A percentile compares a stretch with the other conserved stretches of the same genome.
phyloP scores from a whole-genome alignment of 2,329 filamentous ascomycete genomes.

The Aphanoascus verrucosus region DNA sequence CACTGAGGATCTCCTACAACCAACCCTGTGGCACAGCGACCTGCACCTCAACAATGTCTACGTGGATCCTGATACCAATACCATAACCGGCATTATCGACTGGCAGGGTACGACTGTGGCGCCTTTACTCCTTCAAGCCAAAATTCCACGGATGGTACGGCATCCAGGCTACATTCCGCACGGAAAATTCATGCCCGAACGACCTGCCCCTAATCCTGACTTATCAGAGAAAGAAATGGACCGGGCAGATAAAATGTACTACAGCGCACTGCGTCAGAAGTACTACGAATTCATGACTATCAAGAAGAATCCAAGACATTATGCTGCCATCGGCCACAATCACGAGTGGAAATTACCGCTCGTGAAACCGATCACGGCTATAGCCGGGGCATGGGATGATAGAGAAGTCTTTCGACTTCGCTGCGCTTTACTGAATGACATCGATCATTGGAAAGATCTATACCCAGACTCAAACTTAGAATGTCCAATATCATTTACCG shows the following conservation, averaged over 20 bases:
- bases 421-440: not conserved
- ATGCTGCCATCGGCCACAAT: constrained; percentile 3
- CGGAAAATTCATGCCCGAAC: constrained; percentile 22
- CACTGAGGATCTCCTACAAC: constrained; percentile 7
- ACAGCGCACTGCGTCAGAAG: not conserved
- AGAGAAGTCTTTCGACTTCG: constrained; percentile 8
- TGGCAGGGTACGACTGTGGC: constrained; percentile 22
- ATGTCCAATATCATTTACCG: constrained; percentile 1
- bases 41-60: constrained; percentile 24
- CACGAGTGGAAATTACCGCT: not conserved
- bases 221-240: not conserved
- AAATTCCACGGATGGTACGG: constrained; percentile 16
- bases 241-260: not conserved
- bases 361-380: not conserved
- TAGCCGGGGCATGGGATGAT: not conserved
- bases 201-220: constrained; percentile 20
- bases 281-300: not conserved
- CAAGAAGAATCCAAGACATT: not conserved
- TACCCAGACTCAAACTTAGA: not conserved
- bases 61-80: constrained; percentile 19
- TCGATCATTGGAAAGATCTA: not conserved
- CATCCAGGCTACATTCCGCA: not conserved
- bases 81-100: constrained; percentile 18
- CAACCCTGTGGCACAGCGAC: constrained; percentile 23
- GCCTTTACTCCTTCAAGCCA: constrained; percentile 20